Evolutionary conservation across 306 rosid genomes (phyloP).

Genomic region (Dryas octopetala): DNA sequence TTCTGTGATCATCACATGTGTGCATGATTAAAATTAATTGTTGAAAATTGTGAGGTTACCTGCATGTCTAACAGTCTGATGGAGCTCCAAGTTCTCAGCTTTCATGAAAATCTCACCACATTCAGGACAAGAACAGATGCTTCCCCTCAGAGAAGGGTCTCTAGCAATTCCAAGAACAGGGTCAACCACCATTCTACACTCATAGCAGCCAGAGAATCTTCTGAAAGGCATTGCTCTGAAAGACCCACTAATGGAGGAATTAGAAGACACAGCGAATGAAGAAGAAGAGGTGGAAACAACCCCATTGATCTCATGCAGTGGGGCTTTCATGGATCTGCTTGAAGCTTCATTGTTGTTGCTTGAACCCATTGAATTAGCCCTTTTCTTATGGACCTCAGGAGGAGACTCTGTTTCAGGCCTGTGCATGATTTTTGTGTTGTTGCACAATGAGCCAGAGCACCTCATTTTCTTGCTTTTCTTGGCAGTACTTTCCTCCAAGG

Average conservation of each 20-base stretch:
- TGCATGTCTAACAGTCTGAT: conserved; percentile 85
- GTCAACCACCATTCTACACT: conserved; percentile 94
- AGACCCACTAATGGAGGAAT: conserved; percentile 62
- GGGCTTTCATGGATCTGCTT: conserved; percentile 70
- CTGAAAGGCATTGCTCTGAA: conserved; percentile 85
- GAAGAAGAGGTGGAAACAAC: conserved; percentile 57
- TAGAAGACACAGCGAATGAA: conserved; percentile 58
- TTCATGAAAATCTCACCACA: conserved; percentile 91
- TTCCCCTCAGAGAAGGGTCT: conserved; percentile 78
- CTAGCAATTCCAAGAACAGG: conserved; percentile 81
- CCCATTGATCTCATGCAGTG: conserved; percentile 61
- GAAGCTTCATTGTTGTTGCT: conserved; percentile 48
- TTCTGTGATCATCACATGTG: neutral
- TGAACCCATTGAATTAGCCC: conserved; percentile 44
- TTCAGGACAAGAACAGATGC: conserved; percentile 80
- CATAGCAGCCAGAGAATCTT: conserved; percentile 91
- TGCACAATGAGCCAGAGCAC: conserved; percentile 85
- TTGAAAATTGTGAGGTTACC: conserved; percentile 40
- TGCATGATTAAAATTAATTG: neutral
- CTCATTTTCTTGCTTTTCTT: conserved; percentile 90
- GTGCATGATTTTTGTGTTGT: conserved; percentile 76
- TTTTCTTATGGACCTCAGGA: conserved; percentile 67
- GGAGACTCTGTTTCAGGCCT: conserved; percentile 62
- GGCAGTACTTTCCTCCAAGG: conserved; percentile 47
- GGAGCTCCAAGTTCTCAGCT: conserved; percentile 77